These are phyloP conservation scores for Wickerhamiella domercqiae DNA, from an alignment of 805 yeast species.

Conservation along the genomic window DNA sequence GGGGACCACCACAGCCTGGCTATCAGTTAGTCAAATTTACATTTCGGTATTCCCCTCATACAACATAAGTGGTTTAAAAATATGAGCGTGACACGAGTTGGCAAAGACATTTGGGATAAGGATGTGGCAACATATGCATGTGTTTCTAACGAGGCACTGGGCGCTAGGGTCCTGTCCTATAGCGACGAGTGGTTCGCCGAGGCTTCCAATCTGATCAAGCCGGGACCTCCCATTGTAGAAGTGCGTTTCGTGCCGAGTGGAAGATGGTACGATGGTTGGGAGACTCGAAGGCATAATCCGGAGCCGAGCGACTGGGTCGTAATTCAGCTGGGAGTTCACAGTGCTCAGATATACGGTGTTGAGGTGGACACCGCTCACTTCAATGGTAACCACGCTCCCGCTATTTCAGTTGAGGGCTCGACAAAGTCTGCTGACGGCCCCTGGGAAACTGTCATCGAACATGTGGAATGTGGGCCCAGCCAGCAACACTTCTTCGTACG, in stretches of 20 bases:
- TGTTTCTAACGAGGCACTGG: conserved; percentile 71
- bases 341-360: conserved; percentile 64
- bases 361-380: conserved; percentile 91
- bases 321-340: conserved; percentile 65
- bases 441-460: conserved; percentile 62
- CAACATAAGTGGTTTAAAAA: too few species aligned
- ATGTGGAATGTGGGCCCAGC: conserved; percentile 75
- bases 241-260: conserved; percentile 70
- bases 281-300: conserved; percentile 83
- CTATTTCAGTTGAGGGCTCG: conserved; percentile 64
- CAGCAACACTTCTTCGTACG: conserved; percentile 73
- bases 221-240: conserved; percentile 67
- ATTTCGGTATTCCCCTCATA: too few species aligned
- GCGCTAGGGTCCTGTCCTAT: conserved; percentile 52
- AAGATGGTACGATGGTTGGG: conserved; percentile 99
- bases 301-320: conserved; percentile 80
- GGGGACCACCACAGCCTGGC: too few species aligned
- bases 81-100: too few species aligned
- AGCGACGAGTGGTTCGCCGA: conserved; percentile 95
- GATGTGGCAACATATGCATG: conserved; percentile 28
- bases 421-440: conserved; percentile 24
- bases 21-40: too few species aligned
- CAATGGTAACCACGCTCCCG: conserved; percentile 92
- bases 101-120: conserved; percentile 14
- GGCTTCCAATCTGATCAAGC: conserved; percentile 73